Evolutionary conservation across 441 rosid species (phyloP).

Genomic region (Brassica hybrid): DNA sequence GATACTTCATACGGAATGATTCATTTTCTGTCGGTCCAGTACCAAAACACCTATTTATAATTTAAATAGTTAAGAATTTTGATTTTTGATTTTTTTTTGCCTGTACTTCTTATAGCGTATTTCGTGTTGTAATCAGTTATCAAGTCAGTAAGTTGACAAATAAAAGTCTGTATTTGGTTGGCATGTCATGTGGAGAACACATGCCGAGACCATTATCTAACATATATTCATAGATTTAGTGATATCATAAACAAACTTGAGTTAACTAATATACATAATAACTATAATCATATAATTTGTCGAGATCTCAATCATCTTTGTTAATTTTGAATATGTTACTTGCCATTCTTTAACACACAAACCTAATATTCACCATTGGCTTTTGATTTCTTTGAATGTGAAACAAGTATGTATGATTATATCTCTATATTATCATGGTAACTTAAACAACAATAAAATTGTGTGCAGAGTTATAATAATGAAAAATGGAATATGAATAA

Average conservation of each 20-base stretch:
- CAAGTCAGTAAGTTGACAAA: not conserved
- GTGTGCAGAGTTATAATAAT: too few species aligned
- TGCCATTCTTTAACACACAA: conserved; percentile 4
- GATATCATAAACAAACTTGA: conserved; percentile 10
- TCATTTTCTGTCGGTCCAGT: conserved; percentile 33
- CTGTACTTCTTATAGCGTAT: conserved; percentile 5
- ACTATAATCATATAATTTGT: not conserved
- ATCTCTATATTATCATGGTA: conserved; percentile 34
- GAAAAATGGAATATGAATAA: not conserved
- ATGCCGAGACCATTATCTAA: conserved; percentile 26
- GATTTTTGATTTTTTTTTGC: not conserved
- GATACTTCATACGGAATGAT: conserved; percentile 18
- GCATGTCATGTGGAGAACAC: too few species aligned
- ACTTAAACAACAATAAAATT: conserved; percentile 34
- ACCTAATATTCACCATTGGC: not conserved
- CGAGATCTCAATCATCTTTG: not conserved
- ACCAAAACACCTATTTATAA: conserved; percentile 7
- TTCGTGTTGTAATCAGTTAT: conserved; percentile 25
- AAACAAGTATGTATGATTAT: conserved; percentile 42
- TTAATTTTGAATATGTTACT: not conserved
- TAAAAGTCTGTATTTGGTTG: too few species aligned
- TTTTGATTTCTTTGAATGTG: conserved; percentile 37
- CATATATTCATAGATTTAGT: not conserved
- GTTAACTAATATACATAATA: not conserved
- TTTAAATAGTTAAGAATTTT: not conserved